phyloP scores from a whole-genome alignment of 331 rosid genomes.

The Dryas integrifolia region DNA sequence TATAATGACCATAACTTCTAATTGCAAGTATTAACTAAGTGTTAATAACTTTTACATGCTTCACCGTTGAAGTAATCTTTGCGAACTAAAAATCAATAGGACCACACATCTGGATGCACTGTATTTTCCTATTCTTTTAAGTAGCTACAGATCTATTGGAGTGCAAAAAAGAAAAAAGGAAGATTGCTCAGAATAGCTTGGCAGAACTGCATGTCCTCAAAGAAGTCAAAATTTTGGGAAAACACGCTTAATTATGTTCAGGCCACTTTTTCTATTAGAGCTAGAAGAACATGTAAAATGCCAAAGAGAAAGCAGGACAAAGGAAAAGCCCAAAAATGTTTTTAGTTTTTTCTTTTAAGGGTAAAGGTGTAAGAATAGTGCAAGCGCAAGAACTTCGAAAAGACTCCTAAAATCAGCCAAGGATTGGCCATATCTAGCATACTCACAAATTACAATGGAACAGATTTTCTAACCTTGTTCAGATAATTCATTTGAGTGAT shows the following conservation, averaged over 20 bases:
- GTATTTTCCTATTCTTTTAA: not conserved
- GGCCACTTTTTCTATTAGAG: not conserved
- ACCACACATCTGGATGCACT: not conserved
- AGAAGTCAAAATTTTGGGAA: not conserved
- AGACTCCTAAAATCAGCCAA: constrained; percentile 7
- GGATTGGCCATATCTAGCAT: constrained; percentile 13
- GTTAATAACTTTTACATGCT: not conserved
- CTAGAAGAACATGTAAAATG: no score
- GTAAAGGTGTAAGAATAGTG: not conserved
- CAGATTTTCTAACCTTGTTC: constrained; percentile 59
- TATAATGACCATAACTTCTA: not conserved
- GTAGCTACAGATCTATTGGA: not conserved
- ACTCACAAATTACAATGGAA: not conserved
- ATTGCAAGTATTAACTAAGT: no score
- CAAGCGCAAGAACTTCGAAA: not conserved
- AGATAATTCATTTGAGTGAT: constrained; percentile 81
- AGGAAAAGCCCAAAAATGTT: not conserved
- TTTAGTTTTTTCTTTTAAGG: not conserved
- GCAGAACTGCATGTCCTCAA: not conserved
- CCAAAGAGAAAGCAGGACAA: not conserved
- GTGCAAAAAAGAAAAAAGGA: not conserved
- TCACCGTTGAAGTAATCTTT: not conserved
- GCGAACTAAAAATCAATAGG: not conserved
- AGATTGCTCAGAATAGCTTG: not conserved
- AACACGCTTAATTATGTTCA: not conserved